Percentiles rank a stretch among this genome's conserved stretches.
Evolutionary conservation across 208 protist species (phyloP).

Genomic region (Trypanosoma conorhini): DNA sequence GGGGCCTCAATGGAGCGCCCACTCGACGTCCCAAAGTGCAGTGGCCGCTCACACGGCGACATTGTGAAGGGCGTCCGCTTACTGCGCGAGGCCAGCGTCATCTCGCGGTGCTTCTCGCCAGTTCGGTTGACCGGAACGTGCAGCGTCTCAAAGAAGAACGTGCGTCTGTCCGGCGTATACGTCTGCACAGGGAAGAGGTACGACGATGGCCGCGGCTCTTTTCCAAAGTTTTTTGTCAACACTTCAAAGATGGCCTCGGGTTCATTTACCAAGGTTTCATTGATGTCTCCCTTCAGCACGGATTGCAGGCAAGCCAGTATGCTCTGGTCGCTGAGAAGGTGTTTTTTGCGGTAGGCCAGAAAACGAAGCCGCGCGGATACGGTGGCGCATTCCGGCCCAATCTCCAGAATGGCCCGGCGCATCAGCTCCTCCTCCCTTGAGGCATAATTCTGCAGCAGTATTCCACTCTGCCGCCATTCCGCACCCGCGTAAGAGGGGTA

Average conservation of each 20-base stretch:
- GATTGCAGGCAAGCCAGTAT: constrained; percentile 33
- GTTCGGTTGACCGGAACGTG: constrained; percentile 27
- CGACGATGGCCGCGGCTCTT: constrained; percentile 46
- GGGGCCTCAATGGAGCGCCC: constrained; percentile 9
- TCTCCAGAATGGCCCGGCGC: constrained; percentile 45
- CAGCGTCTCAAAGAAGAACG: constrained; percentile 48
- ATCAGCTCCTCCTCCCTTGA: constrained; percentile 60
- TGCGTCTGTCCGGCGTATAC: constrained; percentile 41
- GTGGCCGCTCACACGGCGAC: constrained; percentile 71
- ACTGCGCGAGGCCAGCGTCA: constrained; percentile 35
- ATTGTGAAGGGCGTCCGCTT: constrained; percentile 50
- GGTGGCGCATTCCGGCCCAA: constrained; percentile 59
- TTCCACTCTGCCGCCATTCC: constrained; percentile 30
- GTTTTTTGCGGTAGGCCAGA: constrained; percentile 50
- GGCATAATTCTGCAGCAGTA: constrained; percentile 34
- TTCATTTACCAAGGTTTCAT: constrained; percentile 59
- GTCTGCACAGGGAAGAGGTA: constrained; percentile 43
- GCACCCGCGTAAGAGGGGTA: constrained; percentile 29
- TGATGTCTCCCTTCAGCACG: constrained; percentile 24
- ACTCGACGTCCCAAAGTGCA: constrained; percentile 25
- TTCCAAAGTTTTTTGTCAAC: constrained; percentile 38
- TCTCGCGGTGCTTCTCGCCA: constrained; percentile 14
- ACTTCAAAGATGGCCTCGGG: constrained; percentile 58
- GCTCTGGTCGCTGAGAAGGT: constrained; percentile 40
- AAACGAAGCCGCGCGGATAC: constrained; percentile 50